These are phyloP conservation scores for Acacia pycnantha DNA, from an alignment of 331 rosid species.

Conservation along the genomic window DNA sequence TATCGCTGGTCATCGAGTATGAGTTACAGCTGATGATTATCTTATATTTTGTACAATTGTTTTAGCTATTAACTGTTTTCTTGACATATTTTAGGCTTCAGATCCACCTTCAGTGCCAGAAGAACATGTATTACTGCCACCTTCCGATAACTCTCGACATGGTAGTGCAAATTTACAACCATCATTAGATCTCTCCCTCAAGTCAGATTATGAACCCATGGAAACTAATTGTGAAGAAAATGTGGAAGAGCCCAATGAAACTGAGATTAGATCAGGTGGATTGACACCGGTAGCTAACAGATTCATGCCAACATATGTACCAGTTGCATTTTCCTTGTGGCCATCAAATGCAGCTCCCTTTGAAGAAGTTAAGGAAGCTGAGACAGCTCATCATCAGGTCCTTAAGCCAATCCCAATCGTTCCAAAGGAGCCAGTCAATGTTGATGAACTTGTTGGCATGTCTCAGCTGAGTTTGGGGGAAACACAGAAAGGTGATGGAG, in stretches of 20 bases:
- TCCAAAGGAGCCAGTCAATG: constrained; percentile 81
- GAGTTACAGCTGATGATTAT: neutral
- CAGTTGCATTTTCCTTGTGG: constrained; percentile 63
- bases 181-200: constrained; percentile 77
- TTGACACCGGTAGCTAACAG: constrained; percentile 53
- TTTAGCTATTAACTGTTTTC: neutral
- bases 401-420: constrained; percentile 76
- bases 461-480: constrained; percentile 82
- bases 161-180: constrained; percentile 60
- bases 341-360: constrained; percentile 51
- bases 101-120: constrained; percentile 74
- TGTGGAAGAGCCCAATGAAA: constrained; percentile 39
- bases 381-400: constrained; percentile 58
- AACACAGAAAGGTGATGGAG: constrained; percentile 38
- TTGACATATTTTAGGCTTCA: constrained; percentile 48
- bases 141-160: constrained; percentile 55
- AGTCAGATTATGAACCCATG: constrained; percentile 80
- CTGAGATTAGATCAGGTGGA: constrained; percentile 38
- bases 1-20: constrained; percentile 4
- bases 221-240: constrained; percentile 57
- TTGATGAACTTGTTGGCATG: constrained; percentile 87
- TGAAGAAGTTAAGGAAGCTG: constrained; percentile 50
- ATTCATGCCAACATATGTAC: constrained; percentile 54
- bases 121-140: constrained; percentile 61
- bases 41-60: neutral